phyloP scores from a whole-genome alignment of 306 rosid genomes.

The Sicyos baderoa region DNA sequence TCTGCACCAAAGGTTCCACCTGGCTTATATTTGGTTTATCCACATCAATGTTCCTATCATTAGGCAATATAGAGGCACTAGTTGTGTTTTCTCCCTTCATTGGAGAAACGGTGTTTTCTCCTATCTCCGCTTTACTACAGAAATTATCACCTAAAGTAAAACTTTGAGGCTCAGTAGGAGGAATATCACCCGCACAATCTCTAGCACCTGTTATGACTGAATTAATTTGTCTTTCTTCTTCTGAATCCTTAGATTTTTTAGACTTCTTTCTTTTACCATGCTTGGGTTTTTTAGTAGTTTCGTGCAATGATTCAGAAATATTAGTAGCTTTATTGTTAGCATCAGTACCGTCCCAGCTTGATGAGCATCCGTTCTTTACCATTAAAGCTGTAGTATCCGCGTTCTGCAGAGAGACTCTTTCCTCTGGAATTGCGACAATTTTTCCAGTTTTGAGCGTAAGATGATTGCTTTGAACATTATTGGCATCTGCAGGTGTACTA shows the following conservation, averaged over 20 bases:
- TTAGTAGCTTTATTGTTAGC: constrained; percentile 20
- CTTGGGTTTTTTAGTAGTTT: constrained; percentile 23
- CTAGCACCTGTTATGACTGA: constrained; percentile 21
- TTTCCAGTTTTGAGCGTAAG: constrained; percentile 23
- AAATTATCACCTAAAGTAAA: constrained; percentile 25
- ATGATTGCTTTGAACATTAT: constrained; percentile 22
- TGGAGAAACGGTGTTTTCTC: background rate
- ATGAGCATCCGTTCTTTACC: constrained; percentile 25
- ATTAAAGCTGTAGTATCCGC: constrained; percentile 27
- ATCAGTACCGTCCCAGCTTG: constrained; percentile 25
- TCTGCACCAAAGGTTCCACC: constrained; percentile 29
- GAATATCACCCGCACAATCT: constrained; percentile 27
- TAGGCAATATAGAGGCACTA: constrained; percentile 13
- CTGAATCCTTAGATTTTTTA: constrained; percentile 32
- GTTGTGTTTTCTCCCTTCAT: constrained; percentile 11
- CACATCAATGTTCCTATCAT: background rate
- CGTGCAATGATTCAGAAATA: constrained; percentile 29
- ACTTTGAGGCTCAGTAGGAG: constrained; percentile 26
- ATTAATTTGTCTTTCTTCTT: constrained; percentile 15
- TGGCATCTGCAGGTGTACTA: constrained; percentile 18
- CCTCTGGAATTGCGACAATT: constrained; percentile 28
- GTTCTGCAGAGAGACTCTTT: constrained; percentile 27
- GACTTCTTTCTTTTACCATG: constrained; percentile 30
- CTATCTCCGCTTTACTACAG: constrained; percentile 26
- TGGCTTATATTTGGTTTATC: constrained; percentile 18